phyloP scores from a whole-genome alignment of 2,329 filamentous ascomycete genomes.

The Piedraia hortae region DNA sequence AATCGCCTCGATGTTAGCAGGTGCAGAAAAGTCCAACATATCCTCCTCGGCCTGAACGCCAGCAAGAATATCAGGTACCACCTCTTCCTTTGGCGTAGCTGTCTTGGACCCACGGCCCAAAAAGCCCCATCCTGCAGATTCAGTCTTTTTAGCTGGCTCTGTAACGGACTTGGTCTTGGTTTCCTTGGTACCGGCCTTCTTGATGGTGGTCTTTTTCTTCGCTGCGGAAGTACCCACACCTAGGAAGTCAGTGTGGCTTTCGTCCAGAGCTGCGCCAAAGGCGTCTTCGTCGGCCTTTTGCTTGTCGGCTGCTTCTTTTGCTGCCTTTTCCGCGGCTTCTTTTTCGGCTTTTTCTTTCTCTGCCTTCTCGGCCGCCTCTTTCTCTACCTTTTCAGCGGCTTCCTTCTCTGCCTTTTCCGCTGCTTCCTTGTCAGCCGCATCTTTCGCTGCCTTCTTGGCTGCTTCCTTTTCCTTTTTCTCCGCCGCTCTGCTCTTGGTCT shows the following conservation, averaged over 20 bases:
- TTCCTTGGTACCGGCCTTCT: slow-evolving; percentile 5
- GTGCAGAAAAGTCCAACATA: slow-evolving; percentile 1
- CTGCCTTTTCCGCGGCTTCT: too few relatives aligned
- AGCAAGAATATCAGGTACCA: slow-evolving; percentile 17
- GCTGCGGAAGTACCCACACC: slow-evolving; percentile 10
- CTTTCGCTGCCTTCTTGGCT: too few relatives aligned
- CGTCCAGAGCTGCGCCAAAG: slow-evolving; percentile 12
- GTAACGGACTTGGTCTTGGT: slow-evolving; percentile 2
- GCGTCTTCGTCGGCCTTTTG: slow-evolving; percentile 13
- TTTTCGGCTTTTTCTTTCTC: too few relatives aligned
- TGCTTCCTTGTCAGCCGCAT: too few relatives aligned
- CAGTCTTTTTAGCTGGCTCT: slow-evolving; percentile 5
- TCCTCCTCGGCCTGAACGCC: slow-evolving; percentile 17
- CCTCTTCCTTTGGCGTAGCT: slow-evolving; percentile 9
- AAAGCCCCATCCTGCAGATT: slow-evolving; percentile 15
- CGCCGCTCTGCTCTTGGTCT: too few relatives aligned
- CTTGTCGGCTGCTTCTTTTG: too few relatives aligned
- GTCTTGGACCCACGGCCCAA: slow-evolving; percentile 21
- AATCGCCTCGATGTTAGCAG: slow-evolving; percentile 2
- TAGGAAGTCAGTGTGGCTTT: slow-evolving; percentile 12
- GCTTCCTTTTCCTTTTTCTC: too few relatives aligned
- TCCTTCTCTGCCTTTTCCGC: too few relatives aligned
- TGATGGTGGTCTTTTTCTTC: slow-evolving; percentile 7
- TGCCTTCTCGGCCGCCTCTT: too few relatives aligned
- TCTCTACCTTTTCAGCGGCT: too few relatives aligned